These are phyloP conservation scores for Durio zibethinus DNA, from an alignment of 345 rosid species.

Conservation along the genomic window DNA sequence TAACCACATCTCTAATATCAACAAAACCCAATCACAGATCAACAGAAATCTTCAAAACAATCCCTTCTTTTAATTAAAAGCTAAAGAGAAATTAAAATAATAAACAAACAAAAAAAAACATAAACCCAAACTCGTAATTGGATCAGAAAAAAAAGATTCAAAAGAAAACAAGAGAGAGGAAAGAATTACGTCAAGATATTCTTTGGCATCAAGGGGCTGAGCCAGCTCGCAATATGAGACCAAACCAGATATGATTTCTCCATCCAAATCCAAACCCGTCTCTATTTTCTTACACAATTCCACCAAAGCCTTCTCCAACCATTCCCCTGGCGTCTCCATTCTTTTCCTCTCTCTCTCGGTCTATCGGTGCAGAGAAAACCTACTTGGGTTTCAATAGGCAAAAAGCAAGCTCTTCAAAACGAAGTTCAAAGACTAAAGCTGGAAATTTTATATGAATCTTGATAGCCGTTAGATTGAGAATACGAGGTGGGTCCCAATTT, in stretches of 20 bases:
- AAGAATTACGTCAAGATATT: slow-evolving; percentile 75
- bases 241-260: slow-evolving; percentile 69
- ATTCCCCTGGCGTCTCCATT: slow-evolving; percentile 68
- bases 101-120: not conserved
- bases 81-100: not conserved
- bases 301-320: slow-evolving; percentile 74
- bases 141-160: not conserved
- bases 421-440: not conserved
- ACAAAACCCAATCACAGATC: not conserved
- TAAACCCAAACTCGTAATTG: not conserved
- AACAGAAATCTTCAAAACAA: not conserved
- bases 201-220: slow-evolving; percentile 89
- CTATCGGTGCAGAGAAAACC: not conserved
- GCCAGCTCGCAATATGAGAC: slow-evolving; percentile 92
- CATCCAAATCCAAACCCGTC: slow-evolving; percentile 71
- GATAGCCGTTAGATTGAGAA: not conserved
- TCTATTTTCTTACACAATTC: slow-evolving; percentile 60
- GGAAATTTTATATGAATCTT: not conserved
- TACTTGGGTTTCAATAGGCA: not conserved
- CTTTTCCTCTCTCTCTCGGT: not conserved
- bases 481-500: not conserved
- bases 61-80: not conserved
- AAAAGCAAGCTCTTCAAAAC: not conserved
- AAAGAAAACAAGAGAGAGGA: slow-evolving; percentile 17
- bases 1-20: not conserved